phyloP scores from a whole-genome alignment of 1,139 yeast genomes.

The Geotrichum bryndzae region DNA sequence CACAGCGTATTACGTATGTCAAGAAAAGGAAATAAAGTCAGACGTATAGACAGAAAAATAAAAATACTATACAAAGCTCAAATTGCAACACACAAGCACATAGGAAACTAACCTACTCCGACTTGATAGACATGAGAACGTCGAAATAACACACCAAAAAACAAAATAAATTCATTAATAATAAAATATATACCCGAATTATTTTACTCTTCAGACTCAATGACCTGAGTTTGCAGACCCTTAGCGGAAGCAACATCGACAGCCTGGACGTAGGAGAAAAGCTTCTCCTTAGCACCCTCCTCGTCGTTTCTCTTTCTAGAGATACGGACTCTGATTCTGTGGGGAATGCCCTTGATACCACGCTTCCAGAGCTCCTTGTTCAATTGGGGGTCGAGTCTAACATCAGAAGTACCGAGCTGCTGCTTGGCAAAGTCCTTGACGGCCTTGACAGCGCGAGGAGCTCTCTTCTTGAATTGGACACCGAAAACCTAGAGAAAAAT shows the following conservation, averaged over 20 bases:
- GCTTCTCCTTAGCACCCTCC: conserved; percentile 98
- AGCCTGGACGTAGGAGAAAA: conserved; percentile 97
- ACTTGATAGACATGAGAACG: neutral
- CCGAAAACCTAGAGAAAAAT: conserved; percentile 69
- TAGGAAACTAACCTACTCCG: too few relatives aligned
- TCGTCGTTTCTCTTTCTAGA: conserved; percentile 99
- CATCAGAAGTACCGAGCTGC: conserved; percentile 99
- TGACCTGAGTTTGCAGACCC: conserved; percentile 97
- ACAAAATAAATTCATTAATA: neutral
- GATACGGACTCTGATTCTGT: conserved; percentile 97
- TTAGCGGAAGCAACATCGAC: conserved; percentile 90
- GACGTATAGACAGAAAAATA: too few relatives aligned
- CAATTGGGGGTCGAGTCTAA: conserved; percentile 97
- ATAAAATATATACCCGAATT: neutral
- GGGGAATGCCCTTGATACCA: conserved; percentile 99
- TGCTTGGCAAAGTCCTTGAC: conserved; percentile 97
- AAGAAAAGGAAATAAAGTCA: too few relatives aligned
- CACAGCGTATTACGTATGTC: too few relatives aligned
- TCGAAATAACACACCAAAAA: conserved; percentile 2
- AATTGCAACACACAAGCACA: too few relatives aligned
- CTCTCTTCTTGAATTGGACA: conserved; percentile 98
- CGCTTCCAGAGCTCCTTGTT: conserved; percentile 99
- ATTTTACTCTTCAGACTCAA: conserved; percentile 50
- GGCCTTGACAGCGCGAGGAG: conserved; percentile 99
- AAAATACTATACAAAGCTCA: too few relatives aligned